Base-by-base conservation (phyloP, 2,329 filamentous ascomycete genomes). In the Didymella pinodella region DNA sequence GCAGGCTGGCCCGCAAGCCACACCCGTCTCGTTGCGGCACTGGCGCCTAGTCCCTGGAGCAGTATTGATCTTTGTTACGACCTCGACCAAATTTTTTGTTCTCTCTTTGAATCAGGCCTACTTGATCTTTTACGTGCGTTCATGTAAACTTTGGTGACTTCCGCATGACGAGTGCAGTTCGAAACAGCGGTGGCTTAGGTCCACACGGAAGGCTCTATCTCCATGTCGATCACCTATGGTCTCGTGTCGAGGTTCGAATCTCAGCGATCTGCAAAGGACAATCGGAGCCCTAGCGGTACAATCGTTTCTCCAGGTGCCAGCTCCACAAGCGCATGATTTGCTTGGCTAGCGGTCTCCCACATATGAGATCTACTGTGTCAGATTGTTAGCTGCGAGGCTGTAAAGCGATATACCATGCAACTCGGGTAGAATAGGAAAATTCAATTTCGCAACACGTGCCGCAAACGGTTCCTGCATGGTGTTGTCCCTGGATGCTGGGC, bases 1-100 rank as follows among this genome's bases (percentile, higher is more conserved):
- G 50, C 50, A 59, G 45, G 46, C 56, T 48, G 49, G 34, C 46
- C 56, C 47, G 46, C 50, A 59, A 50, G 50, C 56, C 51, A 54
- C 50, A 54, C 22, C 56, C 56, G 50, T 34, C 20, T 7, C 26
- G 18, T 8, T 11, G 32, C 46, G 45, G 56, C 46, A 41, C 46
- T 50, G 50, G 40, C 50, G 41, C 48, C 32, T 40, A 34, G 18
- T 11, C 25, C 32, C 25, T 34, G 31, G 7, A 16, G 31, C 18
- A 18, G 29, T 36, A 8, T 48, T 45, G 29, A 44, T 48, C 26
- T 25, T 20, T n/a, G 6, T 22, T n/a, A 20, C 7, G 25, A 5
- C 36, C 5, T 26, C 6, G 11, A 26, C 38, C 2, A 5, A 32
- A 16, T 16, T 4, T 5, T 16, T 14, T 16, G 11, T 16, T n/a